Base-by-base conservation (phyloP, 108 stramenopile species). In the Skeletonema grethae region DNA sequence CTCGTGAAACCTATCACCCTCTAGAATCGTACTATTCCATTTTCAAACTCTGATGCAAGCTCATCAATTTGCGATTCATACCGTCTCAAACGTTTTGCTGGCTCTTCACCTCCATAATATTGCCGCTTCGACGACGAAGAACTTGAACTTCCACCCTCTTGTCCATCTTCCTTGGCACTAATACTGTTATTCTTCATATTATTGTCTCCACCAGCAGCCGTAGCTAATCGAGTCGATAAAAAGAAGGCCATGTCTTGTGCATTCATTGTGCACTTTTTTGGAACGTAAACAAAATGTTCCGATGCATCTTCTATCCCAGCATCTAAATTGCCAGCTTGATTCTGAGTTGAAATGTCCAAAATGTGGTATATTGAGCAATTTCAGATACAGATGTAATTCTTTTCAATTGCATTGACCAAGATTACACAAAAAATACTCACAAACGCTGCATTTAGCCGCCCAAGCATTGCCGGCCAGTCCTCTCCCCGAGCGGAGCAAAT, bases 191-290 rank as follows among this genome's bases (percentile, higher is more conserved):
- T 67, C 45, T 67, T 63, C 24, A 64, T 70, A 0, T 69, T 60
- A 24, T 82, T 72, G 50, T 43, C 69, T 5, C 70, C 83, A 22
- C 81, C 82, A 25, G 75, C 70, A 6, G 85, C 68, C 7, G 84
- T 72, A 58, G 83, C 90, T 48, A 92, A 66, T 29, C 90, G 76
- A 1, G 89, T 89, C 5, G 91, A 92, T 38, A 95, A 43, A 73
- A 95, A 95, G 80, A 90, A 89, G n/a, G 94, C 88, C 36, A 95
- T 85, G 72, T 95, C 94, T 45, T 92, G 91, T 30, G 91, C 67
- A 68, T 95, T 95, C 18, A 87, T 82, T 15, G 90, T 89, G 46
- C 80, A 67, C 65, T 88, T 85, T 67, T 81, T 81, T 0, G 94
- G 94, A 39, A 89, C 75, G 72, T 92, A 95, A 4, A 90, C 91